Conservation (phyloP, 495 filamentous ascomycete species). For the Aspergillus biplanus region DNA sequence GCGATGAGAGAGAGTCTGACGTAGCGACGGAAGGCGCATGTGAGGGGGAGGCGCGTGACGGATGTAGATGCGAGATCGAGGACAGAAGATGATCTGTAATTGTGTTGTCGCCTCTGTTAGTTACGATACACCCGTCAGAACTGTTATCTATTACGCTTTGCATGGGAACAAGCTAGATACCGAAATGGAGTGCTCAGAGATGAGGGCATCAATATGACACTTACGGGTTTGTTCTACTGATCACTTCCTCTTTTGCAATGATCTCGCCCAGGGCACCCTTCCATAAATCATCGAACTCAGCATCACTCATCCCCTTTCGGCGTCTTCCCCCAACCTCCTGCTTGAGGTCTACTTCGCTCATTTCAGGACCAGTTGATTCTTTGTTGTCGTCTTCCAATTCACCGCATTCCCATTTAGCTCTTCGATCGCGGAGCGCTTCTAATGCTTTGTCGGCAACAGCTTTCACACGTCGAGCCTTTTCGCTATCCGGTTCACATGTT, state of each 20-base stretch:
- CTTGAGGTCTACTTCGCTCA: constrained; percentile 78
- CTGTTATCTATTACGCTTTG: constrained; percentile 36
- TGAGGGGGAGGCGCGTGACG: constrained; percentile 84
- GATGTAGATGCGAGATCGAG: constrained; percentile 70
- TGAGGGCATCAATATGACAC: constrained; percentile 40
- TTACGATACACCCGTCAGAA: constrained; percentile 56
- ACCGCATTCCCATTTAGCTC: constrained; percentile 89
- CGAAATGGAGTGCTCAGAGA: constrained; percentile 9
- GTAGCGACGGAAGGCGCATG: constrained; percentile 86
- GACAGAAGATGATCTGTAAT: constrained; percentile 65
- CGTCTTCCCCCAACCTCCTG: constrained; percentile 70
- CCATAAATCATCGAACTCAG: constrained; percentile 94
- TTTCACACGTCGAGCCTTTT: constrained; percentile 84
- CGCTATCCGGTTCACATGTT: constrained; percentile 93
- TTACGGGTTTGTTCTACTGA: constrained; percentile 75
- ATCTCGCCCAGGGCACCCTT: constrained; percentile 85
- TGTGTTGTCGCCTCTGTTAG: constrained; percentile 77
- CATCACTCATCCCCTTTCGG: constrained; percentile 75
- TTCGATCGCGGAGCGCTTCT: constrained; percentile 81
- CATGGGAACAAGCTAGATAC: neutral
- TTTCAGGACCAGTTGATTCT: constrained; percentile 60
- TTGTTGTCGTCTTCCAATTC: constrained; percentile 67
- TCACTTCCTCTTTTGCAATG: constrained; percentile 77
- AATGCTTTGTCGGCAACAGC: constrained; percentile 86
- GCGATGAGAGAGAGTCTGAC: constrained; percentile 88